Evolutionary conservation across 1,284 basidiomycete genomes (phyloP).

Genomic region (Leccinum olivaceoglutinosum): DNA sequence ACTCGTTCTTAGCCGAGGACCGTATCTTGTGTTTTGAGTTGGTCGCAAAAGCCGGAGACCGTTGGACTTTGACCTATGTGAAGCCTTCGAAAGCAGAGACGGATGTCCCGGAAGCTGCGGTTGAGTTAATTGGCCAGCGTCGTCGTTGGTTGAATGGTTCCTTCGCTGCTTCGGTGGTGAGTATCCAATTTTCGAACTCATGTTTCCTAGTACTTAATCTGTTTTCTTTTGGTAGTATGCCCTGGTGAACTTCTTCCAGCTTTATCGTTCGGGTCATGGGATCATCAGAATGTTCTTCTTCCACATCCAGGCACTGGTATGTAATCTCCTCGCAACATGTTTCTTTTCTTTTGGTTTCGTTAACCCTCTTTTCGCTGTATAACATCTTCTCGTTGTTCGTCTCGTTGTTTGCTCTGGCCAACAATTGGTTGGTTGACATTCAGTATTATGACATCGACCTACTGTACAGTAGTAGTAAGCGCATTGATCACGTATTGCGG

Average conservation of each 20-base stretch:
- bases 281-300: constrained; percentile 91
- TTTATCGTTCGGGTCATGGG: constrained; percentile 83
- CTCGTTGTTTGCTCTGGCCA: constrained; percentile 90
- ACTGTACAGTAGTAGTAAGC: constrained; percentile 29
- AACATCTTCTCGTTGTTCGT: constrained; percentile 78
- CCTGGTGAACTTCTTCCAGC: constrained; percentile 88
- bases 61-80: constrained; percentile 91
- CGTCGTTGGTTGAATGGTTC: constrained; percentile 96
- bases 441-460: constrained; percentile 88
- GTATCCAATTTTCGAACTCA: constrained; percentile 24
- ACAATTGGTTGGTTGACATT: constrained; percentile 87
- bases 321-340: constrained; percentile 20
- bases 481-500: too few relatives aligned
- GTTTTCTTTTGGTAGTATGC: constrained; percentile 56
- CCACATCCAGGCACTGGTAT: constrained; percentile 84
- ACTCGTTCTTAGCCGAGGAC: constrained; percentile 95
- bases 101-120: constrained; percentile 87
- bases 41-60: constrained; percentile 82
- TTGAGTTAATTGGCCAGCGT: constrained; percentile 92
- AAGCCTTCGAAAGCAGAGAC: constrained; percentile 95
- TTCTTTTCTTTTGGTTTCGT: not conserved
- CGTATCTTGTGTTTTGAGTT: constrained; percentile 96
- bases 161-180: constrained; percentile 89
- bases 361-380: constrained; percentile 42
- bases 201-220: not conserved